These are phyloP conservation scores for Brasenia schreberi DNA, from an alignment of 164 flowering plant genomes.

Conservation along the genomic window DNA sequence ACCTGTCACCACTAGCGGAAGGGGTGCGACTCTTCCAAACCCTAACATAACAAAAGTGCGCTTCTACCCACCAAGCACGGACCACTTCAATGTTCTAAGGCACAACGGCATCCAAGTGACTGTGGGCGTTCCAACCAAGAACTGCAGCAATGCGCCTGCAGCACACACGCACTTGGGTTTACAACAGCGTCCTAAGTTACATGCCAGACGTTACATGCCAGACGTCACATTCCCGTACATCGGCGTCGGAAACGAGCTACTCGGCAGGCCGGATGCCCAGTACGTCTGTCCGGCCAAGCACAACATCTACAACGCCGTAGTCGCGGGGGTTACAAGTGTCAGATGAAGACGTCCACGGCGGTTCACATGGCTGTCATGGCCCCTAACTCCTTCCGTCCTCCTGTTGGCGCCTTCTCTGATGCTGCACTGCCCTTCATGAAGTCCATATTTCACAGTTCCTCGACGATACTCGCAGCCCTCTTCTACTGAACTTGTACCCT, in stretches of 20 bases:
- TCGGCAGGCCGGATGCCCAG: constrained; percentile 3
- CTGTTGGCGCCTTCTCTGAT: constrained; percentile 2
- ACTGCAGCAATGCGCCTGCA: background rate
- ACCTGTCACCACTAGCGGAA: constrained; percentile 3
- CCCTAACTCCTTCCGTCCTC: constrained; percentile 5
- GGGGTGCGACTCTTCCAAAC: constrained; percentile 3
- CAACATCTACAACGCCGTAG: background rate
- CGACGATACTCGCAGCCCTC: background rate
- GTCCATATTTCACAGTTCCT: background rate
- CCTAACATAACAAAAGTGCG: constrained; percentile 6
- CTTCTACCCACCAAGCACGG: constrained; percentile 8
- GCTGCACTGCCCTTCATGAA: background rate
- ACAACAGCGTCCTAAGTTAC: background rate
- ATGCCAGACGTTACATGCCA: no score
- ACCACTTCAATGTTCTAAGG: constrained; percentile 4
- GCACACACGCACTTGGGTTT: constrained; percentile 3
- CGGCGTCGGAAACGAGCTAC: constrained; percentile 13
- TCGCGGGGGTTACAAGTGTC: no score
- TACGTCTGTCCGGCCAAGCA: constrained; percentile 5
- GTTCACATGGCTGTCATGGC: constrained; percentile 3
- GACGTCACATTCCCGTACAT: constrained; percentile 8
- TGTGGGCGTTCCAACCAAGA: constrained; percentile 6
- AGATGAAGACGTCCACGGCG: constrained; percentile 1
- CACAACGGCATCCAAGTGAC: constrained; percentile 6
- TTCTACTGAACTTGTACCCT: constrained; percentile 5